These are phyloP conservation scores for Ambispora gerdemannii DNA, from an alignment of 192 early-diverging fungal species.

Conservation along the genomic window DNA sequence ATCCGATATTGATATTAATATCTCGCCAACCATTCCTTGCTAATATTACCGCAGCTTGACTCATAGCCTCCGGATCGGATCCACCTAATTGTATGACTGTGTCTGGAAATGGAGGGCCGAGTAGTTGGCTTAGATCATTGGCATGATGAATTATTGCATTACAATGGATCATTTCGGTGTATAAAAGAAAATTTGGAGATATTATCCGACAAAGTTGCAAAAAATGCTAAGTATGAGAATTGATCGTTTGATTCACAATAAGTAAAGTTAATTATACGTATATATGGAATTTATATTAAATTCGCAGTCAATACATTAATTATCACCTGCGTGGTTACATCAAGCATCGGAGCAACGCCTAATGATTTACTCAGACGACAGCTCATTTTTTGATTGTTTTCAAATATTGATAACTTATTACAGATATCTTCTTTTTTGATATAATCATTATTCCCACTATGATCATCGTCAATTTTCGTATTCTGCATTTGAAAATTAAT, in stretches of 20 bases:
- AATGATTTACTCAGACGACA: constrained; percentile 22
- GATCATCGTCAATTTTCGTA: too few species aligned
- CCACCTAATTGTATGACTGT: constrained; percentile 62
- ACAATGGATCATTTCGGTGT: constrained; percentile 73
- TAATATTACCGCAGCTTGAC: constrained; percentile 49
- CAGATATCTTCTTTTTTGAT: too few species aligned
- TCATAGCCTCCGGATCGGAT: constrained; percentile 46
- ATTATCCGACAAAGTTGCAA: constrained; percentile 63
- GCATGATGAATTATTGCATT: constrained; percentile 50
- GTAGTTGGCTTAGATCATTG: constrained; percentile 43
- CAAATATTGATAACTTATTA: too few species aligned
- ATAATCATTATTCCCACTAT: too few species aligned
- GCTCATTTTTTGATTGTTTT: too few species aligned
- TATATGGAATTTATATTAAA: background rate
- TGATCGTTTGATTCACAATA: background rate
- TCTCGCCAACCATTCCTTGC: constrained; percentile 55
- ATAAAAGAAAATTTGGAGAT: constrained; percentile 61
- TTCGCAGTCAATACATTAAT: constrained; percentile 1
- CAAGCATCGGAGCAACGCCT: constrained; percentile 74
- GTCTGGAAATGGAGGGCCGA: constrained; percentile 44
- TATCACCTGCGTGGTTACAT: constrained; percentile 65
- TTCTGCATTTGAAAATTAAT: too few species aligned
- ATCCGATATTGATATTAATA: constrained; percentile 71
- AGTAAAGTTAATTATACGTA: background rate
- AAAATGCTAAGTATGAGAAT: constrained; percentile 49